phyloP scores from a whole-genome alignment of 2,329 filamentous ascomycete species.

The Fusarium acutatum region DNA sequence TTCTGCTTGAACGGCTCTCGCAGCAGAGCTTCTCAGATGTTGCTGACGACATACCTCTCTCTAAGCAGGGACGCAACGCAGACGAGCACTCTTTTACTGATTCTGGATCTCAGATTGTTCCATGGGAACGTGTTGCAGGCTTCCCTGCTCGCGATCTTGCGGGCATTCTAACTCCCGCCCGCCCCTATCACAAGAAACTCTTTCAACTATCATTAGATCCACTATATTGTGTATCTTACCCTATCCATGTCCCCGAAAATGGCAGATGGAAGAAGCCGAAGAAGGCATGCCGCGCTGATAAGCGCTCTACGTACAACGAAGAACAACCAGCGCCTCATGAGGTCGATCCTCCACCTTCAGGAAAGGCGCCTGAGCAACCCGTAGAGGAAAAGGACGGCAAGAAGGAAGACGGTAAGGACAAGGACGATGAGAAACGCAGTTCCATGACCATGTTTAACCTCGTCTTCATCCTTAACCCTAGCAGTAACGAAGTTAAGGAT shows the following conservation, averaged over 20 bases:
- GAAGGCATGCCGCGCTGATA: slow-evolving; percentile 56
- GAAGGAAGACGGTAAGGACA: slow-evolving; percentile 44
- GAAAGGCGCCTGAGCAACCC: slow-evolving; percentile 41
- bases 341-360: slow-evolving; percentile 36
- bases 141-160: slow-evolving; percentile 81
- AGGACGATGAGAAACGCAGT: slow-evolving; percentile 67
- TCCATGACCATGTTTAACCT: slow-evolving; percentile 98
- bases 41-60: slow-evolving; percentile 50
- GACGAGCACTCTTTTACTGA: slow-evolving; percentile 66
- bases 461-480: slow-evolving; percentile 88
- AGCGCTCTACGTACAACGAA: slow-evolving; percentile 48
- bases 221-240: slow-evolving; percentile 82
- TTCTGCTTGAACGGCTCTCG: slow-evolving; percentile 57
- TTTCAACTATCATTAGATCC: slow-evolving; percentile 87
- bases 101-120: slow-evolving; percentile 65
- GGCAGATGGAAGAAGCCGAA: slow-evolving; percentile 78
- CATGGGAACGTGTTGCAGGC: slow-evolving; percentile 78
- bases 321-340: slow-evolving; percentile 43
- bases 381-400: slow-evolving; percentile 40
- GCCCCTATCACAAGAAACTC: slow-evolving; percentile 79
- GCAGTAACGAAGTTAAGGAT: slow-evolving; percentile 77
- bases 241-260: slow-evolving; percentile 81
- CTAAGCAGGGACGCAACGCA: slow-evolving; percentile 59
- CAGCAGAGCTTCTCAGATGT: slow-evolving; percentile 49
- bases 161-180: slow-evolving; percentile 78